These are phyloP conservation scores for Misopates orontium DNA, from an alignment of 257 asterid species.

Conservation along the genomic window DNA sequence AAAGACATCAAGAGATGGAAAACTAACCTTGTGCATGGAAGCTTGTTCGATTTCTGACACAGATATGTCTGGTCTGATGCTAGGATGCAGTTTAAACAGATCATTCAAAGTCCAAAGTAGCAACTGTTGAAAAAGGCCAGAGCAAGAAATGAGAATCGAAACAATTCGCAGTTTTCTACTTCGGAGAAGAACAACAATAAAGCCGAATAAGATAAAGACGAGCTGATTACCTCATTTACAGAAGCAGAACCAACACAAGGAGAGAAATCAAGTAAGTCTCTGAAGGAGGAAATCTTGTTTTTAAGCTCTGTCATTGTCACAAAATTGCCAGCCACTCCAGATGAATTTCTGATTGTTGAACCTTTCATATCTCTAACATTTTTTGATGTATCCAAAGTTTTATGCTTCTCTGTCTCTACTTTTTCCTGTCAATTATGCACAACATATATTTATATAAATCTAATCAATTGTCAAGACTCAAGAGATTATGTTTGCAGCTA, in stretches of 20 bases:
- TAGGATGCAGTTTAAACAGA: slow-evolving; percentile 53
- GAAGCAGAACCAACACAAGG: slow-evolving; percentile 71
- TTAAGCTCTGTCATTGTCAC: slow-evolving; percentile 51
- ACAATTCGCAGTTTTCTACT: background rate
- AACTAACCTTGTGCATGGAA: slow-evolving; percentile 59
- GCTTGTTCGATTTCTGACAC: slow-evolving; percentile 49
- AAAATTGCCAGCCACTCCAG: slow-evolving; percentile 50
- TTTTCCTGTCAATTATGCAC: slow-evolving; percentile 47
- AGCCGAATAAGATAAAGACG: background rate
- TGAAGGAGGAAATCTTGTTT: slow-evolving; percentile 62
- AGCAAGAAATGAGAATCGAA: background rate
- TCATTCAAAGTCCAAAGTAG: slow-evolving; percentile 69
- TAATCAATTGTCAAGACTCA: no score
- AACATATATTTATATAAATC: no score
- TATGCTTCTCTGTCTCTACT: slow-evolving; percentile 29
- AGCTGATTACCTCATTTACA: slow-evolving; percentile 52
- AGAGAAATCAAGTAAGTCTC: slow-evolving; percentile 82
- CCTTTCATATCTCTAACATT: slow-evolving; percentile 27
- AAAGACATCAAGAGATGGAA: background rate
- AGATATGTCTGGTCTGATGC: slow-evolving; percentile 30
- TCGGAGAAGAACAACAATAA: background rate
- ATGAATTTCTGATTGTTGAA: slow-evolving; percentile 36
- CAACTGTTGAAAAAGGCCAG: slow-evolving; percentile 44
- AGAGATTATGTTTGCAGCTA: no score
- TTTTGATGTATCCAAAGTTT: slow-evolving; percentile 35